Evolutionary conservation across 2,329 filamentous ascomycete species (phyloP).

Genomic region (Alternaria rosae): DNA sequence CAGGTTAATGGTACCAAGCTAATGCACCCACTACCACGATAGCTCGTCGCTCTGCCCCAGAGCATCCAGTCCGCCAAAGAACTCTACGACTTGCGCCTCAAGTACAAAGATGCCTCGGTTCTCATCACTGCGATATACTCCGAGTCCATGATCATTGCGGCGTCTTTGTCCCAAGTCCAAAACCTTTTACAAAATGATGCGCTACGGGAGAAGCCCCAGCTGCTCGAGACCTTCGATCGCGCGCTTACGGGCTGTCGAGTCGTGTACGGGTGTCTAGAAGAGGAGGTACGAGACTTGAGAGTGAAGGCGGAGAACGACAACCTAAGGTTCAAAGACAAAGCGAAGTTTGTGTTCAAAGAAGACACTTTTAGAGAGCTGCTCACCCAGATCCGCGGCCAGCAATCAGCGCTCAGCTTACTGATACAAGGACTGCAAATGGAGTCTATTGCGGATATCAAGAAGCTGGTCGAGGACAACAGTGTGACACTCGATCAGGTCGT

Average conservation of each 20-base stretch:
- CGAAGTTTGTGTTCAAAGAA: conserved; percentile 43
- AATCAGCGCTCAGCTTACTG: conserved; percentile 41
- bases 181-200: conserved; percentile 37
- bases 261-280: conserved; percentile 43
- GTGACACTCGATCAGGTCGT: conserved; percentile 36
- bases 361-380: conserved; percentile 46
- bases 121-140: conserved; percentile 45
- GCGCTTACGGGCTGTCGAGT: conserved; percentile 45
- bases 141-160: conserved; percentile 45
- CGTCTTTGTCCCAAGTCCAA: conserved; percentile 43
- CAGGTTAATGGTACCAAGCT: conserved; percentile 5
- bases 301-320: conserved; percentile 29
- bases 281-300: conserved; percentile 38
- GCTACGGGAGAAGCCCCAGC: conserved; percentile 37
- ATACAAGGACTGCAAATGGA: conserved; percentile 48
- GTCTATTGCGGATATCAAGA: conserved; percentile 43
- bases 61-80: conserved; percentile 41
- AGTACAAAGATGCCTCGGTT: conserved; percentile 41
- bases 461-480: conserved; percentile 40
- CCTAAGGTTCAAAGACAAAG: conserved; percentile 32
- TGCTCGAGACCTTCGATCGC: conserved; percentile 42
- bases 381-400: conserved; percentile 45
- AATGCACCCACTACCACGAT: not conserved
- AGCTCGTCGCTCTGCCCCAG: conserved; percentile 34
- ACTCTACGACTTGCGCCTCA: conserved; percentile 39